These are phyloP conservation scores for Hypoxylon sp. DNA, from an alignment of 2,329 filamentous ascomycete genomes.

Conservation along the genomic window DNA sequence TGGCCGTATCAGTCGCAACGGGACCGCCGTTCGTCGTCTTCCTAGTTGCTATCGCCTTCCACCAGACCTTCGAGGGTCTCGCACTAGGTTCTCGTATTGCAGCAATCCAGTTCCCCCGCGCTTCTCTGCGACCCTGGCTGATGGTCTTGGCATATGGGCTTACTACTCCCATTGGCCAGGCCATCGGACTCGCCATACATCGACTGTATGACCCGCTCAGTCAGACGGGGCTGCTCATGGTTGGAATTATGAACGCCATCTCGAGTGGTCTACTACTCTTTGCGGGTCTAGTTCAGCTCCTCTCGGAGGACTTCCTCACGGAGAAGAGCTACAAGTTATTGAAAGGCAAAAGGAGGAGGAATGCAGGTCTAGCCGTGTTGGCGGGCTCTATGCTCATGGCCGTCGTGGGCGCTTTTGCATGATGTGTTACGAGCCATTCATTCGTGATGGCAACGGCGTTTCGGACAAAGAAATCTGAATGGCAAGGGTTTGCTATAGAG, in stretches of 20 bases:
- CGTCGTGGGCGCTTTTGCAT: conserved; percentile 80
- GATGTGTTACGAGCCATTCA: conserved; percentile 27
- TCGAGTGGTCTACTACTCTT: conserved; percentile 85
- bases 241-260: conserved; percentile 90
- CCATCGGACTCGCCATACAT: conserved; percentile 83
- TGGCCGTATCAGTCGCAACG: conserved; percentile 86
- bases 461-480: conserved; percentile 19
- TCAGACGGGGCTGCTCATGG: conserved; percentile 82
- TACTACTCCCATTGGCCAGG: conserved; percentile 86
- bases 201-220: conserved; percentile 85
- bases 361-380: conserved; percentile 75
- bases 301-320: conserved; percentile 86
- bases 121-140: conserved; percentile 83
- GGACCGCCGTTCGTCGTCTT: conserved; percentile 86
- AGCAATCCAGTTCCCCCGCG: conserved; percentile 81
- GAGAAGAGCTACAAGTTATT: conserved; percentile 81
- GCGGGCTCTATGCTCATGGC: conserved; percentile 78
- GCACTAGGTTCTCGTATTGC: conserved; percentile 89
- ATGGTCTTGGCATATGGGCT: conserved; percentile 84
- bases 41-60: conserved; percentile 84
- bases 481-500: conserved; percentile 20
- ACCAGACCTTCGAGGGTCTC: conserved; percentile 91
- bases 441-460: conserved; percentile 29
- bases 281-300: conserved; percentile 85
- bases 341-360: conserved; percentile 71